Evolutionary conservation across 805 yeast genomes (phyloP), one percentile per base, ranked within the genome.

Genomic region (Cyberlindnera mrakii): DNA sequence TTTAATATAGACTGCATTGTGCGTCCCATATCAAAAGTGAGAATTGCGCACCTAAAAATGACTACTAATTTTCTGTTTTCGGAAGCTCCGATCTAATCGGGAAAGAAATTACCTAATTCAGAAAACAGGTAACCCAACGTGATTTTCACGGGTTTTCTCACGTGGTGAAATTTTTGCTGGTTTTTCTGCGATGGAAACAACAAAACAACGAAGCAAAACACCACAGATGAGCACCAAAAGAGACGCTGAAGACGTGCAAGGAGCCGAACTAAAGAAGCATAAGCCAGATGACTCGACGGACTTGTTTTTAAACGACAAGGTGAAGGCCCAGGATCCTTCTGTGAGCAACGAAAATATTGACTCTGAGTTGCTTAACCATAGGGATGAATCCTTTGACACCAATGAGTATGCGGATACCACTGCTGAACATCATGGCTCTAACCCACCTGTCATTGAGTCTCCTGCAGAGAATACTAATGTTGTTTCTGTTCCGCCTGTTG

Each of bases 291-390:
- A 15, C n/a, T 3, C 18, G 5, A 35, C 15, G n/a, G 40, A 37
- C 15, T 18, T 35, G 37, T 35, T 35, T 19, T 18, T 35, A 15
- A 18, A 18, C 14, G 37, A 35, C 29, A 23, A 30, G 31, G 32
- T 23, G 10, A 19, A 33, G 35, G 5, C 33, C 11, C 33, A 44
- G 19, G 35, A 40, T 8, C 44, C 35, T 14, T 45, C 44, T 16
- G 45, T 25, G 9, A 25, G 45, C 3, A 47, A 52, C 9, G 30
- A 36, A 18, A 51, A 51, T 46, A 54, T 54, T 32, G 58, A 56
- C 37, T 47, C 58, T 19, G 54, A 49, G 18, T 36, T 54, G 40
- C 40, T 56, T n/a, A 41, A 43, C 13, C 52, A 52, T n/a, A 43
- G 39, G 14, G 44, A 51, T n/a, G 36, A 20, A n/a, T 52, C 44